A percentile compares a stretch with the other conserved stretches of the same genome.
phyloP scores from a whole-genome alignment of 306 rosid species.

The Cicer judaicum region DNA sequence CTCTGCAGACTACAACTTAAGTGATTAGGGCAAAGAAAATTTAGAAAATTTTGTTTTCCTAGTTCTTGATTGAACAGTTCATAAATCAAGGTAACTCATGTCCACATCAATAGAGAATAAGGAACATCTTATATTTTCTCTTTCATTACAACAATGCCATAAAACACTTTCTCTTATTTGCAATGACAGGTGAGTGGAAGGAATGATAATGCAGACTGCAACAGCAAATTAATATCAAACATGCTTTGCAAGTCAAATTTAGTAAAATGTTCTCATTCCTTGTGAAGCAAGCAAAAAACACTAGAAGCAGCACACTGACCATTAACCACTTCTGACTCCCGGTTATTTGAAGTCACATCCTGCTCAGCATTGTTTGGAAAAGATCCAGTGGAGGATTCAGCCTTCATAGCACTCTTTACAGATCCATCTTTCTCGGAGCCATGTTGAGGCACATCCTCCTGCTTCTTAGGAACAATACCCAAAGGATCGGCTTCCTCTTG shows the following conservation, averaged over 20 bases:
- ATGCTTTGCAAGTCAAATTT: conserved; percentile 20
- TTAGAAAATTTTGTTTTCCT: conserved; percentile 8
- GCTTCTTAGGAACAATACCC: conserved; percentile 83
- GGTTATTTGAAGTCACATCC: conserved; percentile 52
- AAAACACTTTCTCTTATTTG: background rate
- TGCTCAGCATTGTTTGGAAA: conserved; percentile 58
- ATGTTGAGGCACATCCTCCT: conserved; percentile 62
- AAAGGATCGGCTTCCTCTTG: conserved; percentile 98
- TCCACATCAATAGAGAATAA: conserved; percentile 12
- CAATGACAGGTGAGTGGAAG: conserved; percentile 17
- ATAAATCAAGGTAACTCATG: conserved; percentile 19
- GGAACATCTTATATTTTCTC: background rate
- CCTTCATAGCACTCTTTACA: conserved; percentile 61
- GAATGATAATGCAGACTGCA: conserved; percentile 37
- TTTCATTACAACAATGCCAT: conserved; percentile 1
- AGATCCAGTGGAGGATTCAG: conserved; percentile 73
- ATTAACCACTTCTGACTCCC: conserved; percentile 62
- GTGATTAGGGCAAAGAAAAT: background rate
- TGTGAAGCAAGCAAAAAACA: conserved; percentile 14
- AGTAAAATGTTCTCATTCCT: conserved; percentile 1
- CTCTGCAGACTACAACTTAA: background rate
- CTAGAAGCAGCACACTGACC: conserved; percentile 54
- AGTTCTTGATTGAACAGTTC: background rate
- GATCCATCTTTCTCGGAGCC: conserved; percentile 63
- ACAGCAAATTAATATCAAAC: conserved; percentile 26